Conservation (phyloP, 1,284 basidiomycete genomes). For the Boletus mariae region DNA sequence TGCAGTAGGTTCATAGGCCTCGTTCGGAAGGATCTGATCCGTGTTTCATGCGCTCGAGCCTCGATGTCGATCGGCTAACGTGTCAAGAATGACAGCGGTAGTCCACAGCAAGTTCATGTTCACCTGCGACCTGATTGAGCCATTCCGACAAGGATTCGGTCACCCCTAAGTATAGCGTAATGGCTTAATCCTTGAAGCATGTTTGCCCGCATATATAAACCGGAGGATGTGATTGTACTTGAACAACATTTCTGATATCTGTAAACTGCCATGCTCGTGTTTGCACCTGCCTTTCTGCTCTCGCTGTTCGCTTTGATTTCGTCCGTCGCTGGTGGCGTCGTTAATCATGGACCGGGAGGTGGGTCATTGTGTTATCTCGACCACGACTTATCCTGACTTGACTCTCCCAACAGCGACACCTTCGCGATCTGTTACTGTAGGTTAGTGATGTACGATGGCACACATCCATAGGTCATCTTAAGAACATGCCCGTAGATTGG, state of each 20-base stretch:
- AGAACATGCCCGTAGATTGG: neutral
- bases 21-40: neutral
- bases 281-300: neutral
- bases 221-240: no score
- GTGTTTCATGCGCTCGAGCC: neutral
- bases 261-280: neutral
- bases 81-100: neutral
- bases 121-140: neutral
- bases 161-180: neutral
- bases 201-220: no score
- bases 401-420: neutral
- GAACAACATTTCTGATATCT: neutral
- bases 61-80: neutral
- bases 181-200: neutral
- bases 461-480: neutral
- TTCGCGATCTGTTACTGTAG: no score
- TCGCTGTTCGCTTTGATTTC: constrained; percentile 12
- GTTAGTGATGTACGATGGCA: no score
- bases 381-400: neutral
- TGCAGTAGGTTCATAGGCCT: neutral
- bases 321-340: neutral
- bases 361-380: neutral
- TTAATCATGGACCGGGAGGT: neutral
- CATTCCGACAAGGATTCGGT: no score
- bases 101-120: neutral